Conservation (phyloP, 2,329 filamentous ascomycete species). For the Exophiala sp. region DNA sequence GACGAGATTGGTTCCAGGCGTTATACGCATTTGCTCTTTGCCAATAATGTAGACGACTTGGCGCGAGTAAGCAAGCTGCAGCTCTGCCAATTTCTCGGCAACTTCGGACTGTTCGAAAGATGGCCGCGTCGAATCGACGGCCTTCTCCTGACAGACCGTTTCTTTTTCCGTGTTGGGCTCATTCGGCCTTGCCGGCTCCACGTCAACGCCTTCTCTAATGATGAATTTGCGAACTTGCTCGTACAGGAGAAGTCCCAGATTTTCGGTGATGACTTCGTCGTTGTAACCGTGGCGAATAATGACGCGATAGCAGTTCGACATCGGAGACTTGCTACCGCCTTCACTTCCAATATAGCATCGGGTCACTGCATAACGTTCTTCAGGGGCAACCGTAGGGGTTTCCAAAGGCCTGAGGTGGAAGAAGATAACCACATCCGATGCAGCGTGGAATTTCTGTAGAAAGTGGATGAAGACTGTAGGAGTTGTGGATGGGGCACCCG, state of each 20-base stretch:
- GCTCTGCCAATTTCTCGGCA: constrained; percentile 27
- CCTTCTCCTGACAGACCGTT: not conserved
- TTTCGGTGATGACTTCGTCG: constrained; percentile 62
- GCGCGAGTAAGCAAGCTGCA: constrained; percentile 42
- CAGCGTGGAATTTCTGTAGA: constrained; percentile 61
- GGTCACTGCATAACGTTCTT: constrained; percentile 45
- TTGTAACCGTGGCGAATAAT: constrained; percentile 67
- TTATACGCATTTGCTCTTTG: constrained; percentile 38
- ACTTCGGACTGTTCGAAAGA: not conserved
- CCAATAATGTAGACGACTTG: constrained; percentile 48
- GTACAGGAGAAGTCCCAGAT: constrained; percentile 56
- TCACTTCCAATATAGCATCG: constrained; percentile 12
- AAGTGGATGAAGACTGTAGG: constrained; percentile 68
- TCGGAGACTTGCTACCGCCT: constrained; percentile 20
- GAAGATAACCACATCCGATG: constrained; percentile 64
- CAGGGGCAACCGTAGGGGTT: constrained; percentile 49
- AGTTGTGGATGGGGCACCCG: constrained; percentile 47
- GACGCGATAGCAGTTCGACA: constrained; percentile 62
- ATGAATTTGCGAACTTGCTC: constrained; percentile 53
- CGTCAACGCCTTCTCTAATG: constrained; percentile 33
- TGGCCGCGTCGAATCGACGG: not conserved
- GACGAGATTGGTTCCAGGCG: constrained; percentile 29
- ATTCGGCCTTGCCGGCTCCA: not conserved
- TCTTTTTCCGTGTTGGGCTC: not conserved
- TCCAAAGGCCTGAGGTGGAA: constrained; percentile 64